Conservation (phyloP, 441 rosid genomes). For the Pelargonium cotyledonis region DNA sequence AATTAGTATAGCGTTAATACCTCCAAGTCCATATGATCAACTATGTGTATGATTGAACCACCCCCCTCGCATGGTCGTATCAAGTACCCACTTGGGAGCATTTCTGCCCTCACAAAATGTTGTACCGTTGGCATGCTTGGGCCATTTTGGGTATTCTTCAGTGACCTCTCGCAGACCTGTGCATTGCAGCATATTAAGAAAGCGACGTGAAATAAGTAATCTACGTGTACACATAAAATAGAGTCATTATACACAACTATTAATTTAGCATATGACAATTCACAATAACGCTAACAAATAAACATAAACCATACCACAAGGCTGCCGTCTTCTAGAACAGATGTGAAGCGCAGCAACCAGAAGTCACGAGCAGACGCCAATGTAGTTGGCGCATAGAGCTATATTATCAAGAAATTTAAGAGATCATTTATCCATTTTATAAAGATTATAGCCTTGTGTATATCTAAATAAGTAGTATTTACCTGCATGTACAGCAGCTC, state of each 20-base stretch:
- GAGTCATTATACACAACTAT: too few species aligned
- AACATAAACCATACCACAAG: constrained; percentile 62
- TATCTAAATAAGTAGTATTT: background rate
- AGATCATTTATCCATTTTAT: background rate
- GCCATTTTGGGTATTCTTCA: constrained; percentile 88
- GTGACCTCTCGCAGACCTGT: constrained; percentile 96
- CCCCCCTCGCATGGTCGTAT: constrained; percentile 98
- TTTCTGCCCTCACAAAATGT: constrained; percentile 93
- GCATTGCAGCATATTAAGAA: background rate
- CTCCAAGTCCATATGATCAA: constrained; percentile 92
- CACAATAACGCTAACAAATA: background rate
- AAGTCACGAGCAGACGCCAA: constrained; percentile 96
- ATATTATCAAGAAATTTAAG: constrained; percentile 16
- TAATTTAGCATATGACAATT: background rate
- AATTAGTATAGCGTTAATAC: constrained; percentile 25
- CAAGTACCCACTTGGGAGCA: constrained; percentile 91
- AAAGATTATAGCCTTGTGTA: constrained; percentile 7
- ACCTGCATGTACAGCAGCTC: constrained; percentile 96
- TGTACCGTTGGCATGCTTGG: constrained; percentile 66
- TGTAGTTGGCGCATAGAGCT: constrained; percentile 95
- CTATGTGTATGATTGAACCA: constrained; percentile 95
- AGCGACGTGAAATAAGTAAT: too few species aligned
- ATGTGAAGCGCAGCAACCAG: constrained; percentile 94
- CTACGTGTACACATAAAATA: too few species aligned
- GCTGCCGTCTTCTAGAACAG: constrained; percentile 87